Evolutionary conservation across 352 stramenopile genomes (phyloP).

Genomic region (Pythium brassicae): DNA sequence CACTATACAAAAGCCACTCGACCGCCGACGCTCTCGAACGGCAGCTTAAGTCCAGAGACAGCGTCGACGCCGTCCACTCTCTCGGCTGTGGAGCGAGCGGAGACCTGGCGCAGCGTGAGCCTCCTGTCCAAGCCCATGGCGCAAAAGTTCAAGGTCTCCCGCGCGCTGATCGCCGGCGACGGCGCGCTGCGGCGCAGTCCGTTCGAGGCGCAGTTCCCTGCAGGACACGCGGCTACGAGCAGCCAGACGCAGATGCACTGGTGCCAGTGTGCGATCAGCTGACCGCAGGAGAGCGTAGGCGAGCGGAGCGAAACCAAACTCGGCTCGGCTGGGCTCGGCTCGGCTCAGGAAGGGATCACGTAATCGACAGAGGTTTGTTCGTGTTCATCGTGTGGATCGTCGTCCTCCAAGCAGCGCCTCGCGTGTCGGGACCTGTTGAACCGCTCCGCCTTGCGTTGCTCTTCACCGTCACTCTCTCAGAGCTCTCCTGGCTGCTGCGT

Average conservation of each 20-base stretch:
- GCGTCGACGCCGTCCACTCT: neutral
- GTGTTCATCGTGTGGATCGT: too few species aligned
- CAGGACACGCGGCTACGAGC: slow-evolving; percentile 1
- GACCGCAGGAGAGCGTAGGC: slow-evolving; percentile 4
- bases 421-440: too few species aligned
- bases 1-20: neutral
- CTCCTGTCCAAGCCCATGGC: slow-evolving; percentile 42
- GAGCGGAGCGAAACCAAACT: too few species aligned
- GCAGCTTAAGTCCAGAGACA: slow-evolving; percentile 12
- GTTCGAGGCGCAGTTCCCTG: slow-evolving; percentile 25
- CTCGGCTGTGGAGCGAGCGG: neutral
- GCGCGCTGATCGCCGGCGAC: slow-evolving; percentile 18
- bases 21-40: neutral
- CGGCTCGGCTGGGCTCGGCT: too few species aligned
- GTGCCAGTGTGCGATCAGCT: slow-evolving; percentile 60
- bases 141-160: slow-evolving; percentile 46
- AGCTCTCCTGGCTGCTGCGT: neutral
- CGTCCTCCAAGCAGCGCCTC: too few species aligned
- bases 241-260: slow-evolving; percentile 32
- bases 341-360: too few species aligned
- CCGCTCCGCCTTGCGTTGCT: too few species aligned
- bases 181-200: slow-evolving; percentile 22
- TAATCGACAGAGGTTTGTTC: too few species aligned
- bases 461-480: neutral
- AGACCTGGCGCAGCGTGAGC: slow-evolving; percentile 18